Base-by-base conservation (phyloP, 106 monocot genomes). In the Alisma plantagoaquatica region DNA sequence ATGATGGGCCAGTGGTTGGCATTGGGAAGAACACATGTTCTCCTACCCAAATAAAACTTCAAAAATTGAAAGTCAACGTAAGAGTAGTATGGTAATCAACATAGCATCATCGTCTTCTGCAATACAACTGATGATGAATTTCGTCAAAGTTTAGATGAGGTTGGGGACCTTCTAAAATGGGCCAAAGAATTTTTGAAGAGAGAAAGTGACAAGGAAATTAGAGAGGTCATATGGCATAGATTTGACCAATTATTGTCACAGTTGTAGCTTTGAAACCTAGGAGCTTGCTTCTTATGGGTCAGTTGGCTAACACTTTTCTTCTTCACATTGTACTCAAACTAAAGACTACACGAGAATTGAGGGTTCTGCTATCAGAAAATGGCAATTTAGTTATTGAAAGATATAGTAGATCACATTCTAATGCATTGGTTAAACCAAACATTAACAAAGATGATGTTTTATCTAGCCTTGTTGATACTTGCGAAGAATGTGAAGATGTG, bases 401-500 rank as follows among this genome's bases (percentile, higher is more conserved):
- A 63, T 23, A 27, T 26, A 38, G 9, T 51, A 1, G 20, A 9
- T 35, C 45, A 48, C 22, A 35, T 47, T 73, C 54, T 47, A 65
- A 73, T 32, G 66, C 57, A 33, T 25, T 61, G 33, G 74, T 52
- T 28, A 29, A 33, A 21, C 25, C 10, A 6, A 16, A 23, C 19
- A 23, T 65, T 41, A 76, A 54, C 41, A 86, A 65, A 67, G 92
- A 82, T 16, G 47, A 73, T 29, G 49, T 83, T 56, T 59, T 69
- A 29, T 64, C 80, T 48, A 67, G 46, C 23, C 80, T 94, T 58
- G 60, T 78, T 65, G 75, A 84, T 55, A 70, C 81, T 4, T 94
- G 94, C 54, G 84, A 94, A 81, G 94, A 94, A 79, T 88, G 87
- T 71, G 94, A 94, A 73, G 66, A 59, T 46, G 52, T 88, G 65